Evolutionary conservation across 2,329 filamentous ascomycete genomes (phyloP), one percentile per base, ranked within the genome.

Genomic region (Fusarium phyllophilum): DNA sequence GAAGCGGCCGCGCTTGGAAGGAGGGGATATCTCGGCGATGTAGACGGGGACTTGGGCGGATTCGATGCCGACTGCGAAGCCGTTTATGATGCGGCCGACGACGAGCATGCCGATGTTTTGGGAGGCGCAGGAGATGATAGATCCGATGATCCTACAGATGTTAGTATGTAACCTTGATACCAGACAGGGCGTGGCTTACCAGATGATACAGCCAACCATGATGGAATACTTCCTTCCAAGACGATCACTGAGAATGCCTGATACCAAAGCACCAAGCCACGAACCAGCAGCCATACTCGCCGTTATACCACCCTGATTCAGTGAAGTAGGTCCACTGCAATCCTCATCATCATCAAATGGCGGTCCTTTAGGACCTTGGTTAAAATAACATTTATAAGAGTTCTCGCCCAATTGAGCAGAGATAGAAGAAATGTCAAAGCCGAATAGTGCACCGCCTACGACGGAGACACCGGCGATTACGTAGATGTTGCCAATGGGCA

Each of bases 31-130:
- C 78, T 93, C 92, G 46, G 90, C 88, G 56, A 93, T 89, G 81
- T 93, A 93, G 63, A 93, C 91, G 9, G 91, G 91, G 12, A 93
- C 91, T 77, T 92, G 90, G 10, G 91, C 89, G 24, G 90, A 92
- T 2, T 79, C 78, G 85, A 92, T 91, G 77, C 91, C 91, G 69
- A 93, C 90, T 54, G 87, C 58, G 24, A 87, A 44, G 24, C 91
- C 91, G 80, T 92, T 93, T 82, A 93, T 86, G 75, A 92, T 84
- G 62, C 88, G 87, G 20, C 87, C 88, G 34, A 84, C 84, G 56
- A 88, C 63, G 8, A 74, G 48, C 72, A 74, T 74, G 10, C 72
- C 72, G 17, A 74, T 85, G 75, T 86, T 85, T 54, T 85, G 82
- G 2, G 85, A 78, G 34, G 86, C 86, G 63, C 82, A 84, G 42